Percentiles rank a stretch among this genome's conserved stretches.
Evolutionary conservation across 176 grass and related monocot genomes (phyloP).

Genomic region (Zea mays): Zm-B73-REFERENCE-NAM-5.0 NC_050100.1:80908001-80908500

Average conservation of each 20-base stretch:
- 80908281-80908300: conserved; percentile 89
- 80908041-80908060: conserved; percentile 48
- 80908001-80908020: conserved; percentile 87
- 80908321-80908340: conserved; percentile 77
- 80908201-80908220: conserved; percentile 72
- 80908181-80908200: conserved; percentile 80
- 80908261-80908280: conserved; percentile 77
- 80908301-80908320: conserved; percentile 68
- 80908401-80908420: conserved; percentile 97
- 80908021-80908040: conserved; percentile 63
- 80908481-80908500: conserved; percentile 79
- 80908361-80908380: conserved; percentile 78
- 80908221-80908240: conserved; percentile 72
- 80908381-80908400: conserved; percentile 80
- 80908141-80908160: conserved; percentile 80
- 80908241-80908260: conserved; percentile 98
- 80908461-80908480: conserved; percentile 73
- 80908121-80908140: conserved; percentile 56
- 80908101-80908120: conserved; percentile 67
- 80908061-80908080: conserved; percentile 45
- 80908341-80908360: conserved; percentile 97
- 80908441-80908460: conserved; percentile 49
- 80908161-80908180: conserved; percentile 89
- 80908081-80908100: conserved; percentile 96
- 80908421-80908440: conserved; percentile 66